Percentiles rank a stretch among this genome's conserved stretches.
These are phyloP conservation scores for Colletotrichum australisinense DNA, from an alignment of 2,329 filamentous ascomycete species.

Conservation along the genomic window DNA sequence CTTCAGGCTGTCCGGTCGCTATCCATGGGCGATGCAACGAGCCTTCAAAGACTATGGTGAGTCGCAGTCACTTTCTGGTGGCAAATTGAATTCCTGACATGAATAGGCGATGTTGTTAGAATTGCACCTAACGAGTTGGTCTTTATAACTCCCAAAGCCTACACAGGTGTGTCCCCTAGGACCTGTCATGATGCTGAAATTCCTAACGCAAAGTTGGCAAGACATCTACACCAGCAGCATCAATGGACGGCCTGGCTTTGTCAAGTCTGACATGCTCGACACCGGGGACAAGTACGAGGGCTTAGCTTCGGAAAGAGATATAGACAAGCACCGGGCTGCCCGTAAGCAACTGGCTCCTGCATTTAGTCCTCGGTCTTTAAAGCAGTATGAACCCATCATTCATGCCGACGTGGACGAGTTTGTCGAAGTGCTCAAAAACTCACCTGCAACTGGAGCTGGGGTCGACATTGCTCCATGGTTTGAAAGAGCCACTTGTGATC, in stretches of 20 bases:
- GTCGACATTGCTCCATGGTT: not conserved
- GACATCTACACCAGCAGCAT: constrained; percentile 1
- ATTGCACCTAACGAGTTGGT: not conserved
- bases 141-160: constrained; percentile 2
- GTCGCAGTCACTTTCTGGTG: not conserved
- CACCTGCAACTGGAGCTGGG: not conserved
- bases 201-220: not conserved
- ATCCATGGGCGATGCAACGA: not conserved
- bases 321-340: constrained; percentile 20
- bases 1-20: not conserved
- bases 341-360: constrained; percentile 20
- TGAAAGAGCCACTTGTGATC: not conserved
- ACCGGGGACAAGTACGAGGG: constrained; percentile 3
- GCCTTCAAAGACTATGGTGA: not conserved
- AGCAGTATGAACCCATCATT: constrained; percentile 7
- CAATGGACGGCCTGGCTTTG: not conserved
- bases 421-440: not conserved
- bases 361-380: constrained; percentile 5
- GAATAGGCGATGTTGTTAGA: not conserved
- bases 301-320: not conserved
- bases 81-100: not conserved
- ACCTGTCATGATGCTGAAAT: not conserved
- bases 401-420: constrained; percentile 4
- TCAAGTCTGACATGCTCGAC: not conserved
- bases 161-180: not conserved